Conservation (phyloP, 768 basidiomycete species). For the Tylopilus felleus region DNA sequence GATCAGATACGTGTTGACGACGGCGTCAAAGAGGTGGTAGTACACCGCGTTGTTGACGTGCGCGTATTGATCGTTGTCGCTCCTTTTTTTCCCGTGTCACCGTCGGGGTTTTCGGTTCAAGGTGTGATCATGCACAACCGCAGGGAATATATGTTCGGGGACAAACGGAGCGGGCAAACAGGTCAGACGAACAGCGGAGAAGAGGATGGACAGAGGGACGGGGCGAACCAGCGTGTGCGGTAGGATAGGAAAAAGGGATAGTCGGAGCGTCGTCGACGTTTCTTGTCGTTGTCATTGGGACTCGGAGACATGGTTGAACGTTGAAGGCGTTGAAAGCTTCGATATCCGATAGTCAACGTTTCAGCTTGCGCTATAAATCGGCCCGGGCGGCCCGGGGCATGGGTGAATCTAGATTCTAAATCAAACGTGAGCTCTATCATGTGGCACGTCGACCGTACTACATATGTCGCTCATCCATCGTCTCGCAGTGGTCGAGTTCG, state of each 20-base stretch:
- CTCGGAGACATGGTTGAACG: not conserved
- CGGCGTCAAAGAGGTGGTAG: conserved; percentile 78
- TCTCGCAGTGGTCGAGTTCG: no score
- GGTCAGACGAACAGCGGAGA: conserved; percentile 9
- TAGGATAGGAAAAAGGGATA: conserved; percentile 61
- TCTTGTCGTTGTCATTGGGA: conserved; percentile 23
- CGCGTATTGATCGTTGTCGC: conserved; percentile 82
- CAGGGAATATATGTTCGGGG: no score
- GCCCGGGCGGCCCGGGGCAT: no score
- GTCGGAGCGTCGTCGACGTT: conserved; percentile 44
- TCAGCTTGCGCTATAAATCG: no score
- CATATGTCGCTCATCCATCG: no score
- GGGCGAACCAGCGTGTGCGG: conserved; percentile 62
- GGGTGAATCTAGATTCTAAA: no score
- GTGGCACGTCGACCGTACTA: no score
- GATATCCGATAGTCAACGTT: no score
- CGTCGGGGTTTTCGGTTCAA: not conserved
- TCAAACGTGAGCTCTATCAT: no score
- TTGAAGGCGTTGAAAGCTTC: no score
- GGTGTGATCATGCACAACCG: no score
- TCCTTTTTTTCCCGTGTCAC: conserved; percentile 45
- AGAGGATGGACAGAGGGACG: not conserved
- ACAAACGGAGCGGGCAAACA: not conserved
- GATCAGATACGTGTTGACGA: conserved; percentile 78
- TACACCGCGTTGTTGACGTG: conserved; percentile 82